A percentile compares a stretch with the other conserved stretches of the same genome.
Conservation (phyloP, 768 basidiomycete genomes). For the Paxillus rubicundulus region DNA sequence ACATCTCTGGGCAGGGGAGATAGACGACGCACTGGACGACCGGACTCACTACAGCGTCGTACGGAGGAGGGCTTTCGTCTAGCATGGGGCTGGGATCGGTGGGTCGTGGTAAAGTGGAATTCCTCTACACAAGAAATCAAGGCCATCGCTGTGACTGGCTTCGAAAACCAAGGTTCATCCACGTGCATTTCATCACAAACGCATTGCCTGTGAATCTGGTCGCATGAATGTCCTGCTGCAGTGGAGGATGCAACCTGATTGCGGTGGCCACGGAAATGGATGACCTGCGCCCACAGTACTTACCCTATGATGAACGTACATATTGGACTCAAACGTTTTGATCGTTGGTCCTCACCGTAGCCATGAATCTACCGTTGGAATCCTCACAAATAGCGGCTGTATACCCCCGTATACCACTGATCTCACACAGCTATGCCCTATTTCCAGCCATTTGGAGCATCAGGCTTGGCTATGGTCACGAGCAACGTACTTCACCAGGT, state of each 20-base stretch:
- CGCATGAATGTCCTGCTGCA: too few species aligned
- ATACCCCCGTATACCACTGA: not conserved
- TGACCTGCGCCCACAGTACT: not conserved
- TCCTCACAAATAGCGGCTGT: too few species aligned
- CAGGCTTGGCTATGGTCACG: not conserved
- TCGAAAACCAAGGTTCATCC: not conserved
- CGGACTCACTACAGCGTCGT: conserved; percentile 5
- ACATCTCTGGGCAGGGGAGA: not conserved
- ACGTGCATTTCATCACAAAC: not conserved
- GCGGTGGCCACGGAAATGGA: not conserved
- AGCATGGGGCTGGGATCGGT: conserved; percentile 2
- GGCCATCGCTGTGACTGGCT: not conserved
- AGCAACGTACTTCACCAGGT: not conserved
- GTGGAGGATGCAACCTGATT: not conserved
- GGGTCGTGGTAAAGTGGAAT: not conserved
- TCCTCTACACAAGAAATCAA: not conserved
- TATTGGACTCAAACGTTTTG: too few species aligned
- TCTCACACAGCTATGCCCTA: not conserved
- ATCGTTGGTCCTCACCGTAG: too few species aligned
- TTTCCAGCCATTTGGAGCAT: not conserved
- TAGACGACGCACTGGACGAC: conserved; percentile 3
- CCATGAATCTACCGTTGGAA: too few species aligned
- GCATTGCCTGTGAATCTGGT: not conserved
- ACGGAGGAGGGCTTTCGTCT: conserved; percentile 17
- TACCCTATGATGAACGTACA: too few species aligned